Base-by-base conservation (phyloP, 805 yeast genomes). In the Pichia kluyveri region DNA sequence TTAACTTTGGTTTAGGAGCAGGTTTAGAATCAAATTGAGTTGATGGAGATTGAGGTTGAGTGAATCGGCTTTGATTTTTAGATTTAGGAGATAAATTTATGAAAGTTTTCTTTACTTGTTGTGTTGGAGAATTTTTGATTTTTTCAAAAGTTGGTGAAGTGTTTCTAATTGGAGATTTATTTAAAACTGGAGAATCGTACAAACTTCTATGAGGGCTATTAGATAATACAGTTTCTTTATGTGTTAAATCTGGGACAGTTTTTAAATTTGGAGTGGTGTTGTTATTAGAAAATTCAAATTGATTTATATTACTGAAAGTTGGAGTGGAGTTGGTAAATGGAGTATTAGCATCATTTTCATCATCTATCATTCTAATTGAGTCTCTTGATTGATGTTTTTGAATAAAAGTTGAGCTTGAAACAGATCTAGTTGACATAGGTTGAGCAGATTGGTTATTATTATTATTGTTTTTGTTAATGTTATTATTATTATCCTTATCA, bases 321-420 rank as follows among this genome's bases (percentile, higher is more conserved):
- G 40, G 32, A 8, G 52, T 38, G 14, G 37, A 38, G 5, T 32
- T 46, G 11, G 26, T 39, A 0, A 38, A 30, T 7, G 11, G n/a
- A 14, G 15, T 15, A n/a, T 8, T 14, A 6, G 34, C 36, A 19
- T 48, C 45, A 15, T 50, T 50, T 8, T 45, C 40, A 10, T 50
- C 54, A n/a, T 40, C 17, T 8, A 53, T 51, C 8, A 53, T 41
- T 39, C 63, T 48, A 55, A 63, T 62, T 28, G 66, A 62, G 36
- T 44, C 52, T 38, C 59, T 51, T 9, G 53, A 48, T 12, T 44
- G 41, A 14, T 50, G 55, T 31, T 34, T 50, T 34, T 49, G 55
- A n/a, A 48, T 28, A 45, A 52, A 50, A 17, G 50, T 44, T 5
- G 44, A 45, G 17, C 37, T 40, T 5, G 40, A 18, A 1, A 23